Evolutionary conservation across 306 rosid genomes (phyloP).

Genomic region (Malus asiatica): DNA sequence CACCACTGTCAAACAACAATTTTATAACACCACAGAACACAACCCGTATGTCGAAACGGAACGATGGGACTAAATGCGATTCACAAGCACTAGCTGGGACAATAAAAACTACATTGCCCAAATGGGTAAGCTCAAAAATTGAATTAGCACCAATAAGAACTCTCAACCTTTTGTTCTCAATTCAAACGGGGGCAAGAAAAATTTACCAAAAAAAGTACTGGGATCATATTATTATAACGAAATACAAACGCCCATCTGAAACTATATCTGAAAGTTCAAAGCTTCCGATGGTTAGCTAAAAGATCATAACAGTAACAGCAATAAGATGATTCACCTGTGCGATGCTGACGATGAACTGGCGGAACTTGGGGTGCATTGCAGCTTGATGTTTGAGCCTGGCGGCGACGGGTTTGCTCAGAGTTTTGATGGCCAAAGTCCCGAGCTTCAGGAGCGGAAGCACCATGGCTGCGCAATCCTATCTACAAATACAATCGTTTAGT

Average conservation of each 20-base stretch:
- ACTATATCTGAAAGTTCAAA: neutral
- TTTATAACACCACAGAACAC: neutral
- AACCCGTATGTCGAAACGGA: neutral
- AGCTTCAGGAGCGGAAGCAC: constrained; percentile 72
- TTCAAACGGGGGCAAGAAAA: neutral
- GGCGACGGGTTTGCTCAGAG: constrained; percentile 89
- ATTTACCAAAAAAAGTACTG: neutral
- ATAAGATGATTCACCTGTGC: constrained; percentile 57
- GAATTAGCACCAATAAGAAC: neutral
- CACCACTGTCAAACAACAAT: neutral
- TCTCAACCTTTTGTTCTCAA: neutral
- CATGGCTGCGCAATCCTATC: constrained; percentile 31
- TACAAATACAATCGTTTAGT: neutral
- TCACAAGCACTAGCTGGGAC: neutral
- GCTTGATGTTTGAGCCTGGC: constrained; percentile 65
- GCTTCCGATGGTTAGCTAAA: neutral
- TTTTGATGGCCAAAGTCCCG: constrained; percentile 67
- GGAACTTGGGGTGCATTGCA: constrained; percentile 69
- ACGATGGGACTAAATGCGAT: neutral
- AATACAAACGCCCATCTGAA: neutral
- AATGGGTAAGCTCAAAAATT: neutral
- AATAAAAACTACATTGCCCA: neutral
- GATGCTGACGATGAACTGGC: constrained; percentile 50
- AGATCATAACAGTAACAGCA: neutral
- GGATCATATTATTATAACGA: neutral